Evolutionary conservation across 768 basidiomycete genomes (phyloP), one percentile per base, ranked within the genome.

Genomic region (Hypholoma sublateritium): DNA sequence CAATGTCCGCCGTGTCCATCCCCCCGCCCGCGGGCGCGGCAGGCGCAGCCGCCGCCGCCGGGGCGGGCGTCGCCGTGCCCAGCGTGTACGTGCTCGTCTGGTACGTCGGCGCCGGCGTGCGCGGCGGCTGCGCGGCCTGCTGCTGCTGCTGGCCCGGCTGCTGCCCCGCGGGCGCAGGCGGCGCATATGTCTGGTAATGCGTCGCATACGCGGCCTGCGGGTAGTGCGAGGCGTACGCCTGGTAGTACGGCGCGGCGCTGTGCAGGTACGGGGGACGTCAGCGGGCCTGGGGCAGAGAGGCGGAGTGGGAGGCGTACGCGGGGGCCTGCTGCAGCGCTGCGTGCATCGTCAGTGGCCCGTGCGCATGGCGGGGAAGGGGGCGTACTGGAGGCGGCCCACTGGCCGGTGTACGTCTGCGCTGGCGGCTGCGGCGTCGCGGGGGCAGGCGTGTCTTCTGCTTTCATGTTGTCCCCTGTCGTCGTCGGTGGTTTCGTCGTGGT

Each of bases 1-100:
- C 83, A 34, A 93, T 82, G 64, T 93, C 91, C 3, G 85, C 72
- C 2, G 84, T 85, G 62, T 89, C 88, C 55, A 85, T 75, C 1
- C 72, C 73, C 43, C 69, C 72, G 12, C 62, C 56, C 2, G 69
- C 51, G n/a, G 63, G 59, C 5, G 66, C 39, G 13, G 70, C 54
- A 6, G 70, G 51, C 21, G 73, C 42, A 24, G 59, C 56, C 4
- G 66, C 50, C 13, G 61, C 51, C 13, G 59, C 13, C 14, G 56
- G 48, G 7, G 56, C 12, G 1, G 28, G 36, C 4, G 56, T 28
- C n/a, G 60, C 28, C 11, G 63, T 62, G 21, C 50, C 50, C 22
- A 63, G 36, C 34, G 50, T 64, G 57, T 68, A 68, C 7, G 67
- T 65, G 54, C 62, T 66, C 28, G 65, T 65, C 56, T 65, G 64